Base-by-base conservation (phyloP, 1,139 yeast genomes). In the Kodamaea sp. region DNA sequence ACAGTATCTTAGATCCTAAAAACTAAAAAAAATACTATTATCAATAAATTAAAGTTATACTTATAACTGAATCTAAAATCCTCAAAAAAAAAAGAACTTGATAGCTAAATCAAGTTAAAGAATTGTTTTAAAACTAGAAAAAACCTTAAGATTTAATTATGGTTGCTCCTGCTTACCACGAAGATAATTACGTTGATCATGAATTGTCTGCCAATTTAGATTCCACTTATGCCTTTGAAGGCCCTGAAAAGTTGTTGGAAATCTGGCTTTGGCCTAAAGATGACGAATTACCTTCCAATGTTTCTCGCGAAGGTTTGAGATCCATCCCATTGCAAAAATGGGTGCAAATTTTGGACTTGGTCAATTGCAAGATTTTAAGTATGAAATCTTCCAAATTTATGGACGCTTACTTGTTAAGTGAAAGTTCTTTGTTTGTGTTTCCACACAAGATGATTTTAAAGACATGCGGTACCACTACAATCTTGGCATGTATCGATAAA, bases 381-480 rank as follows among this genome's bases (percentile, higher is more conserved):
- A 82, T 84, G 63, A 82, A 84, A 43, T 77, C 85, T 4, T 74
- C 88, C 3, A 56, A 65, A 9, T 68, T 67, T 31, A 65, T 89
- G 70, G 96, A 89, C 57, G 90, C 97, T 7, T 92, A 86, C 55
- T 73, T 92, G 43, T 72, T 92, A 47, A 83, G 95, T 40, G 98
- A 92, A 63, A 85, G 95, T 32, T 85, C 96, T 12, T 67, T 92
- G 57, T 90, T 92, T 65, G 95, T 92, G 25, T 90, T 82, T 57
- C 81, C 87, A 25, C 92, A 89, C 63, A 89, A 86, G 61, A 55
- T 90, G 49, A 81, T 90, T 42, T 73, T 92, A 56, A 92, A 92
- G 63, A 92, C 98, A 9, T 92, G 98, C 61, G 98, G 98, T 8
- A 90, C 97, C 9, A 92, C 97, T 2, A 88, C 97, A 2, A 83